phyloP scores from a whole-genome alignment of 1,139 yeast genomes.

The Zygosaccharomyces sapae region DNA sequence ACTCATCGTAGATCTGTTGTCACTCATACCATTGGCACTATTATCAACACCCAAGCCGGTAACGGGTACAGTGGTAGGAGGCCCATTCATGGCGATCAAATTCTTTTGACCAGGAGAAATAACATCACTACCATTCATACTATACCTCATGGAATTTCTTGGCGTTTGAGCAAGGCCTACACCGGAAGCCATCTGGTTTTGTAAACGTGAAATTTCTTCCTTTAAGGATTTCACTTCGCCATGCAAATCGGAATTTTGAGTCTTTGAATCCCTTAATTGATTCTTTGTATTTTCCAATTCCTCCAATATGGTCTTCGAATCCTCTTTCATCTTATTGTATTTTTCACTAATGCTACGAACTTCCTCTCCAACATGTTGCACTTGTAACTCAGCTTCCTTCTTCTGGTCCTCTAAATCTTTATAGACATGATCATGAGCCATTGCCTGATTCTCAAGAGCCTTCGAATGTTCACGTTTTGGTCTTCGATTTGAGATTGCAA shows the following conservation, averaged over 20 bases:
- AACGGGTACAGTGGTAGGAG: constrained; percentile 9
- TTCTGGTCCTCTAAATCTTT: constrained; percentile 56
- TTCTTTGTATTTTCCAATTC: constrained; percentile 62
- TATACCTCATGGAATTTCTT: constrained; percentile 18
- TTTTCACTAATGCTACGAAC: constrained; percentile 61
- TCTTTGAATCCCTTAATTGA: constrained; percentile 58
- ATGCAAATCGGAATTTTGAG: constrained; percentile 65
- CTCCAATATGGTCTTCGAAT: constrained; percentile 56
- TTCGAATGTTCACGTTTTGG: constrained; percentile 54
- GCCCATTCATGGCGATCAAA: constrained; percentile 13
- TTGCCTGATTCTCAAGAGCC: constrained; percentile 44
- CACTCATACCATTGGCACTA: constrained; percentile 36
- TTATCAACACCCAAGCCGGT: constrained; percentile 15
- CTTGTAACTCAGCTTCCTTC: constrained; percentile 52
- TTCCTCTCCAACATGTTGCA: constrained; percentile 57
- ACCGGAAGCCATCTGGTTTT: constrained; percentile 37
- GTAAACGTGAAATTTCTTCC: constrained; percentile 54
- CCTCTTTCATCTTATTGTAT: constrained; percentile 60
- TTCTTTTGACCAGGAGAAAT: constrained; percentile 13
- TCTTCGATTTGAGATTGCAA: constrained; percentile 54
- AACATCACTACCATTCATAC: constrained; percentile 20
- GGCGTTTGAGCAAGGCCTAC: constrained; percentile 34
- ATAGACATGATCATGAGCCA: constrained; percentile 49
- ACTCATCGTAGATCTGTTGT: constrained; percentile 48
- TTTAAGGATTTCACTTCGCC: constrained; percentile 67